phyloP scores from a whole-genome alignment of 768 basidiomycete genomes.

The Russula virescens region DNA sequence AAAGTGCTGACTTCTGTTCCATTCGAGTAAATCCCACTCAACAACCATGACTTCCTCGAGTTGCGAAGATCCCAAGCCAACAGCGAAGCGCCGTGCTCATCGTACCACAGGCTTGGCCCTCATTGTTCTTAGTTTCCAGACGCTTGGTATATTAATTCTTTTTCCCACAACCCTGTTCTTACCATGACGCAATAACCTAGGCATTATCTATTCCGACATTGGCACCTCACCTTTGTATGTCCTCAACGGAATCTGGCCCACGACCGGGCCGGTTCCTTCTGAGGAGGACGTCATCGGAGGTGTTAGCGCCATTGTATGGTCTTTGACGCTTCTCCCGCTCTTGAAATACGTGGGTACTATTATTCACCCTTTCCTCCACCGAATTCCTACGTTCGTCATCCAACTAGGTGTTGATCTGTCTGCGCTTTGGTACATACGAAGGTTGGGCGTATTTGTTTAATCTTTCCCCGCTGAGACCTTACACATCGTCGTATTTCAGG shows the following conservation, averaged over 20 bases:
- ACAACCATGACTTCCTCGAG: not conserved
- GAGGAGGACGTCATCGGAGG: slow-evolving; percentile 60
- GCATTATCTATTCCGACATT: slow-evolving; percentile 41
- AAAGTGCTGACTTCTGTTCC: no score
- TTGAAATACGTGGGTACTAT: slow-evolving; percentile 51
- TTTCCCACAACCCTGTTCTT: not conserved
- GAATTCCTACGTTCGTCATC: not conserved
- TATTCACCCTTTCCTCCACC: not conserved
- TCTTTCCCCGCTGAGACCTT: not conserved
- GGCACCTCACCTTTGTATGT: slow-evolving; percentile 62
- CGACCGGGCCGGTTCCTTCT: slow-evolving; percentile 41
- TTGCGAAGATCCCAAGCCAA: not conserved
- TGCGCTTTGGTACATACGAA: slow-evolving; percentile 46
- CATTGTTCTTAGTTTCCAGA: slow-evolving; percentile 31
- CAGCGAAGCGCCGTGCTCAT: not conserved
- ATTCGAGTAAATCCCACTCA: no score
- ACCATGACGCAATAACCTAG: slow-evolving; percentile 22
- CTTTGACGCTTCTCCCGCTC: slow-evolving; percentile 53
- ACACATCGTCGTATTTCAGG: slow-evolving; percentile 32
- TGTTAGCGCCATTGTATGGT: slow-evolving; percentile 59
- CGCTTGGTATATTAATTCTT: slow-evolving; percentile 26
- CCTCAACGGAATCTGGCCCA: slow-evolving; percentile 58
- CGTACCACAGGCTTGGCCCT: slow-evolving; percentile 23
- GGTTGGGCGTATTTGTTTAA: slow-evolving; percentile 31
- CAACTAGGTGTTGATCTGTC: slow-evolving; percentile 42